Evolutionary conservation across 2,329 filamentous ascomycete genomes (phyloP), one percentile per base, ranked within the genome.

Genomic region (Nemania abortiva): DNA sequence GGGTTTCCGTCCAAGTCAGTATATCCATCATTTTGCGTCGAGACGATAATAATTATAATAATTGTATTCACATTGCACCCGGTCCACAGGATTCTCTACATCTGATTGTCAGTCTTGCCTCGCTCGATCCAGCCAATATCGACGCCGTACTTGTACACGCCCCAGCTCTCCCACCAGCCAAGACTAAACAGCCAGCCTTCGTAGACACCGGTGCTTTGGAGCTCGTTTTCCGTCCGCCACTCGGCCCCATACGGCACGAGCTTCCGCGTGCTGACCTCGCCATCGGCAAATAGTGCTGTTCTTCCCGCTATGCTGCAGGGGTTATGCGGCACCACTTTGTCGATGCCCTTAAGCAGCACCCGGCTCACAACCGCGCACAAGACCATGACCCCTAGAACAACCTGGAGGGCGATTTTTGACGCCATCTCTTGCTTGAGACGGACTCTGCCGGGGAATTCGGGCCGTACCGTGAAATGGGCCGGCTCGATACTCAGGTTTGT

Each of bases 151-250:
- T 67, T 70, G 18, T 67, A 70, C 55, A 59, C 58, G 1, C 64
- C 64, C 59, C 7, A 61, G 13, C 68, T 67, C 54, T 70, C 68
- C 68, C 68, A 70, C 68, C 68, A 70, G 20, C 68, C 68, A 13
- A 70, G 64, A 55, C 68, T 70, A 42, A 70, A 70, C 18, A 66
- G 42, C 68, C 68, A 67, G 18, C 68, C 68, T 24, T 52, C 68
- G 22, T 63, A 70, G 54, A 70, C 59, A 11, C 64, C 60, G 5
- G 13, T 10, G 2, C 29, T 49, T 15, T n/a, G 50, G 0, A 66
- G 59, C 24, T 67, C 59, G 3, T 49, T 31, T 45, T 64, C 63
- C 1, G 47, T 63, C 54, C 49, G 39, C 68, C 68, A 70, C 24
- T 70, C 68, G 9, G 68, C 68, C 10, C 68, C 68, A 4, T 67